Evolutionary conservation across 2,329 filamentous ascomycete species (phyloP).

Genomic region (Blastomyces percursus): DNA sequence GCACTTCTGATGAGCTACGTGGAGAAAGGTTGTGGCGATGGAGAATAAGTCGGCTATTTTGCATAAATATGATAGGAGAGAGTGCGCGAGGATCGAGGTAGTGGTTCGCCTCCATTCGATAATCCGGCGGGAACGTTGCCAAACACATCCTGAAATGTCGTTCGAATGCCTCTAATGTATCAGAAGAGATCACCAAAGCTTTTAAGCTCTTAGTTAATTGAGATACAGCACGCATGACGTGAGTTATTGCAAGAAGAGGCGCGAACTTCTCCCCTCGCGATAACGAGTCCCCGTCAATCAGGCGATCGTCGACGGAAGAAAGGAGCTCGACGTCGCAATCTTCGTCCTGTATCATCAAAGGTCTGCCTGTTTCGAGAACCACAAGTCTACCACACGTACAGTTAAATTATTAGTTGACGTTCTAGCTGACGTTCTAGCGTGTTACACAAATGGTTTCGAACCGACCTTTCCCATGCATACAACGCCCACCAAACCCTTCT

Average conservation of each 20-base stretch:
- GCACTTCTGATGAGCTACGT: slow-evolving; percentile 52
- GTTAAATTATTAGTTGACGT: slow-evolving; percentile 8
- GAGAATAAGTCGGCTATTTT: slow-evolving; percentile 72
- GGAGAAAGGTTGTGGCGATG: slow-evolving; percentile 82
- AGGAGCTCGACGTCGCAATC: slow-evolving; percentile 81
- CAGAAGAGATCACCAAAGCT: slow-evolving; percentile 53
- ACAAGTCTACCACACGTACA: slow-evolving; percentile 44
- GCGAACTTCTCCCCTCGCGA: slow-evolving; percentile 47
- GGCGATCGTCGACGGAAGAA: slow-evolving; percentile 66
- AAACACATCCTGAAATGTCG: slow-evolving; percentile 67
- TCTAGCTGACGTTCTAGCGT: not conserved
- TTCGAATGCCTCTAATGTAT: slow-evolving; percentile 67
- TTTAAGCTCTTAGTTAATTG: slow-evolving; percentile 61
- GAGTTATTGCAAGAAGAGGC: slow-evolving; percentile 66
- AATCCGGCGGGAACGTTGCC: slow-evolving; percentile 61
- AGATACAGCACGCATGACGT: slow-evolving; percentile 67
- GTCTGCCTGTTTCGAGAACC: slow-evolving; percentile 68
- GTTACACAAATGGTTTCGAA: slow-evolving; percentile 6
- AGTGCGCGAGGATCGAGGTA: slow-evolving; percentile 64
- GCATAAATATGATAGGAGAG: slow-evolving; percentile 63
- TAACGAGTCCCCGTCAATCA: slow-evolving; percentile 39
- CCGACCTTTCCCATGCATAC: slow-evolving; percentile 74
- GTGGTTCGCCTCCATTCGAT: slow-evolving; percentile 55
- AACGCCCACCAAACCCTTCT: slow-evolving; percentile 88
- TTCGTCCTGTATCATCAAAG: slow-evolving; percentile 70